Percentiles rank a stretch among this genome's conserved stretches.
Evolutionary conservation across 768 basidiomycete species (phyloP).

Genomic region (Amanita pseudoporphyria): DNA sequence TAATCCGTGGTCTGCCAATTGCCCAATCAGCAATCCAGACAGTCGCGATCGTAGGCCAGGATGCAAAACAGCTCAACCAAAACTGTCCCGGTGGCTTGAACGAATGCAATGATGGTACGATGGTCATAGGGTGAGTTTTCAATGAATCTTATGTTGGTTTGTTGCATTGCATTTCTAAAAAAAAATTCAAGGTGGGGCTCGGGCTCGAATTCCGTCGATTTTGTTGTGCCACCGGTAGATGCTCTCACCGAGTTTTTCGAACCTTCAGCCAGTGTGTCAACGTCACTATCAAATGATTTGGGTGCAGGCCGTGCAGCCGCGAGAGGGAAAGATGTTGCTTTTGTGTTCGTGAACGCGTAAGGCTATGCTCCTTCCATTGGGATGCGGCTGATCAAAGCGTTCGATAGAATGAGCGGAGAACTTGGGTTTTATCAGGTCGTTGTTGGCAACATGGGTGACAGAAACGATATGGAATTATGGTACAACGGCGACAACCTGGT

Average conservation of each 20-base stretch:
- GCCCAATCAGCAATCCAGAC: constrained; percentile 40
- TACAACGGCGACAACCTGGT: constrained; percentile 41
- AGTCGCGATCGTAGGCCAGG: constrained; percentile 52
- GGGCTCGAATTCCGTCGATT: constrained; percentile 37
- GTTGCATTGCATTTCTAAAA: constrained; percentile 3
- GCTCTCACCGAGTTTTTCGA: constrained; percentile 33
- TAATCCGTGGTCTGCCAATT: constrained; percentile 32
- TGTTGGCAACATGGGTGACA: constrained; percentile 52
- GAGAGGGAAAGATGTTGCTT: constrained; percentile 40
- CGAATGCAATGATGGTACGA: constrained; percentile 47
- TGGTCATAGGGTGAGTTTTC: constrained; percentile 52
- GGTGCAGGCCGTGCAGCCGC: constrained; percentile 29
- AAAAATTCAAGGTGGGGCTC: constrained; percentile 33
- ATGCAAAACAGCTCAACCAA: constrained; percentile 40
- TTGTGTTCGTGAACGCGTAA: constrained; percentile 53
- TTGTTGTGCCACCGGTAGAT: constrained; percentile 35
- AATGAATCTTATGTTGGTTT: constrained; percentile 7
- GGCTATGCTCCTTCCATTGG: constrained; percentile 13
- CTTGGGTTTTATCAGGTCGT: constrained; percentile 49
- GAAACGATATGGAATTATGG: constrained; percentile 52
- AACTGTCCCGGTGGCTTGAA: constrained; percentile 35
- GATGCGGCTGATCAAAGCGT: constrained; percentile 4
- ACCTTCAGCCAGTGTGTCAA: constrained; percentile 28
- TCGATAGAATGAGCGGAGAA: constrained; percentile 37
- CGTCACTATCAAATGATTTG: constrained; percentile 35